Conservation (phyloP, 169 alveolate species). For the Cystoisospora suis region DNA sequence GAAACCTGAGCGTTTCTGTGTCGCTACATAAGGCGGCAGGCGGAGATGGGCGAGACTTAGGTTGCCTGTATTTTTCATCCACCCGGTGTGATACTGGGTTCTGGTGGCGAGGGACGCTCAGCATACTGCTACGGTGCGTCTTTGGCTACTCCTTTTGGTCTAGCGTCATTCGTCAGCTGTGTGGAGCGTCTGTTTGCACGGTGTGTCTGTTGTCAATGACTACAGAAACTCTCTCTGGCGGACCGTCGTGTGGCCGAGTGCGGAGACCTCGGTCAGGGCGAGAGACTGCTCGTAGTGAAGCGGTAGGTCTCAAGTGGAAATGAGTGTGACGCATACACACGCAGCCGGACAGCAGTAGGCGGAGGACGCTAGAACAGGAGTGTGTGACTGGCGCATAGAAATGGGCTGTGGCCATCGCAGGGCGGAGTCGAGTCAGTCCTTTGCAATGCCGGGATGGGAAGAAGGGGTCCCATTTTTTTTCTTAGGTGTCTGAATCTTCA, state of each 20-base stretch:
- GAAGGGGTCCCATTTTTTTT: not conserved
- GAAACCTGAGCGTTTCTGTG: too few relatives aligned
- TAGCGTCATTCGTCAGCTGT: not conserved
- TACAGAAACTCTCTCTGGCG: constrained; percentile 17
- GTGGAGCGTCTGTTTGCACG: not conserved
- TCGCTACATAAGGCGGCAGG: too few relatives aligned
- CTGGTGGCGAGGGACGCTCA: not conserved
- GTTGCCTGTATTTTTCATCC: too few relatives aligned
- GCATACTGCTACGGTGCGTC: not conserved
- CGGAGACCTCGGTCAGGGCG: constrained; percentile 82
- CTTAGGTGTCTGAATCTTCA: too few relatives aligned
- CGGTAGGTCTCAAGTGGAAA: not conserved
- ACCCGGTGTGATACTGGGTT: not conserved
- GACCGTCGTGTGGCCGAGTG: constrained; percentile 36
- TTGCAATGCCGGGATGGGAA: not conserved
- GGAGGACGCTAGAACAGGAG: not conserved
- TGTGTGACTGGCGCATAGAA: not conserved
- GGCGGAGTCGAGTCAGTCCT: not conserved
- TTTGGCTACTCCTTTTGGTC: not conserved
- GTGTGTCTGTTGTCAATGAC: not conserved
- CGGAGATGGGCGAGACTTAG: too few relatives aligned
- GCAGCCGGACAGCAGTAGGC: not conserved
- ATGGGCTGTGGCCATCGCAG: not conserved
- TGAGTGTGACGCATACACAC: not conserved
- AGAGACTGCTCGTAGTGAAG: constrained; percentile 76